Percentiles rank a stretch among this genome's conserved stretches.
These are phyloP conservation scores for Esteya vermicola DNA, from an alignment of 2,329 filamentous ascomycete species.

Conservation along the genomic window DNA sequence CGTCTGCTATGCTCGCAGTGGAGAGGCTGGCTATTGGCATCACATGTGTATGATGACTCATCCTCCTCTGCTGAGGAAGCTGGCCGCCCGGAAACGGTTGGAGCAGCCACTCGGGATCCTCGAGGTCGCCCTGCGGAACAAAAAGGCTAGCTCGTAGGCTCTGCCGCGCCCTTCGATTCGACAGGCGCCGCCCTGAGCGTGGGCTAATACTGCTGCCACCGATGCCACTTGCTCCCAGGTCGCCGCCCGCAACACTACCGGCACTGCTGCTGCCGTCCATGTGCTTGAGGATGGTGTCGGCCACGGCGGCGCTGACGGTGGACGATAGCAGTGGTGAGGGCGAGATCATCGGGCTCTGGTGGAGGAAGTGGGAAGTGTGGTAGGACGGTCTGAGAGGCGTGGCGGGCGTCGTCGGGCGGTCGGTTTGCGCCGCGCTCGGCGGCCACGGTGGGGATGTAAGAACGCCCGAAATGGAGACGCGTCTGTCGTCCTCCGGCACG, in stretches of 20 bases:
- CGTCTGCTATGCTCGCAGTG: neutral
- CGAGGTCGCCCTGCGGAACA: conserved; percentile 28
- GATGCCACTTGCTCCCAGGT: too few species aligned
- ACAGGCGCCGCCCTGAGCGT: conserved; percentile 25
- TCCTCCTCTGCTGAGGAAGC: neutral
- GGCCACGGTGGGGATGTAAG: neutral
- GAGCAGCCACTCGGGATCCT: conserved; percentile 9
- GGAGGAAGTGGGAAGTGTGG: conserved; percentile 22
- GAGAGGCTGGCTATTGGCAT: too few species aligned
- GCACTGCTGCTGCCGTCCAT: conserved; percentile 16
- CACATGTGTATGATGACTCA: neutral
- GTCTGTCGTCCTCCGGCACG: neutral
- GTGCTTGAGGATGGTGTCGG: conserved; percentile 34
- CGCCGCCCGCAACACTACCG: too few species aligned
- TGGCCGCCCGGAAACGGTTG: neutral
- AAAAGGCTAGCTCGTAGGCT: conserved; percentile 40
- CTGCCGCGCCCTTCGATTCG: conserved; percentile 31
- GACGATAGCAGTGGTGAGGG: conserved; percentile 42
- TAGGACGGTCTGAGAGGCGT: conserved; percentile 16
- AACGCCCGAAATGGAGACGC: neutral
- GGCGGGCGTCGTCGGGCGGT: conserved; percentile 13
- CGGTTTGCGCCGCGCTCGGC: conserved; percentile 13
- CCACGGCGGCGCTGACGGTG: conserved; percentile 42
- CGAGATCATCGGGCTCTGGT: conserved; percentile 39
- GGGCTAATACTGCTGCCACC: conserved; percentile 16